Conservation (phyloP, 2,329 filamentous ascomycete genomes). For the Teratosphaeria gauchensis region DNA sequence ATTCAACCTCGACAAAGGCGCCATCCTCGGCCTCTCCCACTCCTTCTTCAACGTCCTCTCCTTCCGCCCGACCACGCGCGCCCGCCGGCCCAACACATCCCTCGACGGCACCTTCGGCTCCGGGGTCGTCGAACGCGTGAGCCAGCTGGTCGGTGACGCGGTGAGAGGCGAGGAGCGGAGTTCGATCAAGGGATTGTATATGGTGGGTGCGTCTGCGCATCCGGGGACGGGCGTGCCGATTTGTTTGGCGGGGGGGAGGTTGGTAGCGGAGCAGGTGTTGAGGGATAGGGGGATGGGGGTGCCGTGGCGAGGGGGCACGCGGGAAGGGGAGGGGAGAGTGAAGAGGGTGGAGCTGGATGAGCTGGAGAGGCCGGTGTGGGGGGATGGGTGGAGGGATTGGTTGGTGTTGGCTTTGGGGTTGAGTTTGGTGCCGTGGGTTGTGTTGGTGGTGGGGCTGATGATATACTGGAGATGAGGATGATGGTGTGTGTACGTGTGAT, state of each 20-base stretch:
- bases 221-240: slow-evolving; percentile 69
- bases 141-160: slow-evolving; percentile 17
- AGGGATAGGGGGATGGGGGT: slow-evolving; percentile 28
- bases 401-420: slow-evolving; percentile 10
- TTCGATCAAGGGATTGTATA: slow-evolving; percentile 49
- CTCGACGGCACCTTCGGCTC: slow-evolving; percentile 27
- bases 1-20: slow-evolving; percentile 67
- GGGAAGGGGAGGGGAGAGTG: not conserved
- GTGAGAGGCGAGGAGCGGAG: slow-evolving; percentile 8
- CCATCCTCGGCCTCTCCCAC: slow-evolving; percentile 62
- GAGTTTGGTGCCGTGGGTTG: slow-evolving; percentile 7
- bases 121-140: slow-evolving; percentile 15
- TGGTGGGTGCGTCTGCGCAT: slow-evolving; percentile 67
- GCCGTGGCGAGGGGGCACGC: slow-evolving; percentile 29
- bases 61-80: slow-evolving; percentile 56
- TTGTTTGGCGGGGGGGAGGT: slow-evolving; percentile 57
- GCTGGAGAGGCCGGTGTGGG: slow-evolving; percentile 20
- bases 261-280: slow-evolving; percentile 48
- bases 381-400: slow-evolving; percentile 13
- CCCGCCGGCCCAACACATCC: slow-evolving; percentile 32
- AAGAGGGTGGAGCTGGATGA: slow-evolving; percentile 19
- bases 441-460: not conserved
- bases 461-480: not conserved
- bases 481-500: not conserved
- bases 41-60: slow-evolving; percentile 64